Conservation (phyloP, 805 yeast genomes). For the Millerago galiae region DNA sequence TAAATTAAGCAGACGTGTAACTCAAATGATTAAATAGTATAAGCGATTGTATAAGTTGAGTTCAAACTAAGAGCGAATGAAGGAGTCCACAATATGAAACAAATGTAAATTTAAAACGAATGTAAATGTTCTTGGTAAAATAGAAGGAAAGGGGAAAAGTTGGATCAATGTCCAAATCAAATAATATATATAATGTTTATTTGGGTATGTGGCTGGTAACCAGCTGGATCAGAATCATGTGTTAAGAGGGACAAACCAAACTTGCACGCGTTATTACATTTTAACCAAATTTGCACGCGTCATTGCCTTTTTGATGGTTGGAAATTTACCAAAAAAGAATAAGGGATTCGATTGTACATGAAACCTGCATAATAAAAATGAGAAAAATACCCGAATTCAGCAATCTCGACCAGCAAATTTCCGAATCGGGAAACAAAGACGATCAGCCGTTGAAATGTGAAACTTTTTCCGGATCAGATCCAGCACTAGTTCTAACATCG, state of each 20-base stretch:
- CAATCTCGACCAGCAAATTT: background rate
- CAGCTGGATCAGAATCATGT: background rate
- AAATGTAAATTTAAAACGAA: background rate
- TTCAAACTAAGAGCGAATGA: background rate
- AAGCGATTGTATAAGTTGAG: background rate
- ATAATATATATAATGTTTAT: too few relatives aligned
- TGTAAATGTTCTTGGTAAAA: background rate
- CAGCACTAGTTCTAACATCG: background rate
- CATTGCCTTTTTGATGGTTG: background rate
- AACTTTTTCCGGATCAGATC: background rate
- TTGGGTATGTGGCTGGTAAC: background rate
- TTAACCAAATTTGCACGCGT: background rate
- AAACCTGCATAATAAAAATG: background rate
- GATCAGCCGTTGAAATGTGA: too few relatives aligned
- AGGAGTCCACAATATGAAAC: background rate
- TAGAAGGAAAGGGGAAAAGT: too few relatives aligned
- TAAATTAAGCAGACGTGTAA: background rate
- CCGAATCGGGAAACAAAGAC: background rate
- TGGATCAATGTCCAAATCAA: too few relatives aligned
- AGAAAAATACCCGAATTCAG: background rate
- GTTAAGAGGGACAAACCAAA: background rate
- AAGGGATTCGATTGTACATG: background rate
- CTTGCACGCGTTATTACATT: background rate
- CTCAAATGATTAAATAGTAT: background rate
- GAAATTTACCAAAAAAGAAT: background rate